Base-by-base conservation (phyloP, 345 rosid genomes). In the Camelina hispida region DNA sequence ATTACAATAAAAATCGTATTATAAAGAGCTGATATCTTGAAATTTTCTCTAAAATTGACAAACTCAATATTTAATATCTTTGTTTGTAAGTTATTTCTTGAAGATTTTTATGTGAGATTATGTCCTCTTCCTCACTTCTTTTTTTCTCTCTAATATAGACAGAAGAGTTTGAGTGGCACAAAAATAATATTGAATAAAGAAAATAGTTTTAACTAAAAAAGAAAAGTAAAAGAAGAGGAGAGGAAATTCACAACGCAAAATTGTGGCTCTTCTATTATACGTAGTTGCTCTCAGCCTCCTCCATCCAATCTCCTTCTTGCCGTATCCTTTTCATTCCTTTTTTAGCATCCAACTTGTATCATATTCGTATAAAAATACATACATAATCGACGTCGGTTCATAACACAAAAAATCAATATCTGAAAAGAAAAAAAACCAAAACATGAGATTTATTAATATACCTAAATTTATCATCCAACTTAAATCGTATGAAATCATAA, bases 221-320 rank as follows among this genome's bases (percentile, higher is more conserved):
- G 0, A 72, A 72, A 76, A 63, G 75, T 50, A 76, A 76, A 76
- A 69, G 80, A 69, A 76, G 69, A 69, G 74, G 70, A 68, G 65
- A 62, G 69, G 75, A 62, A 37, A 28, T 34, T 8, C 65, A 62
- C 60, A 62, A 4, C 35, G 6, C n/a, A 48, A 61, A 56, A 77
- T 28, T 70, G 75, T 76, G 75, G 76, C 43, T 63, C 20, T 43
- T 62, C 58, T 62, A 53, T 23, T n/a, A 23, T 44, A 43, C 22
- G 74, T 62, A 53, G 79, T 76, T 76, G 69, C 75, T 76, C 70
- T 70, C 71, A 70, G 53, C 58, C 61, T 63, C 44, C 66, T 62
- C 48, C 66, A 56, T 61, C 69, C 44, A 67, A 74, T 46, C 63
- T 55, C 54, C 15, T 13, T 25, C 67, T 74, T 30, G 28, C 11